phyloP scores from a whole-genome alignment of 2,329 filamentous ascomycete genomes.

The Cladosporium phlei region DNA sequence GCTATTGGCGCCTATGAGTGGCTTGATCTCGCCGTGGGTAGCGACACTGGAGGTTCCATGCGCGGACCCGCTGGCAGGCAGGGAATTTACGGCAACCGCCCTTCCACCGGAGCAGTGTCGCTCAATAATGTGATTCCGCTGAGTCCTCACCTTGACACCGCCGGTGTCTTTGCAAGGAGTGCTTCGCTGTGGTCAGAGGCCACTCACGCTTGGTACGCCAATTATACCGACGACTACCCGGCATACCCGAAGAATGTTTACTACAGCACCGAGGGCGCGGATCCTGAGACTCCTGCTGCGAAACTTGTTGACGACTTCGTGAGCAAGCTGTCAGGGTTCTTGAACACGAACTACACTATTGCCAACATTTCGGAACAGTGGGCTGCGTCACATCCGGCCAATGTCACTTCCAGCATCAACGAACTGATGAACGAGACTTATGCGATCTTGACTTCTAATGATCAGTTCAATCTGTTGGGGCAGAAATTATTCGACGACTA shows the following conservation, averaged over 20 bases:
- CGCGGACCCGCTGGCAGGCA: constrained; percentile 43
- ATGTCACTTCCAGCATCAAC: constrained; percentile 21
- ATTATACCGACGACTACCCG: constrained; percentile 37
- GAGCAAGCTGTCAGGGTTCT: constrained; percentile 36
- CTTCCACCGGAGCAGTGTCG: constrained; percentile 40
- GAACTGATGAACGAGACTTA: constrained; percentile 39
- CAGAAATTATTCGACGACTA: constrained; percentile 47
- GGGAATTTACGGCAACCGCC: constrained; percentile 46
- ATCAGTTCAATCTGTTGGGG: constrained; percentile 40
- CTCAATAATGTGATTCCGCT: constrained; percentile 45
- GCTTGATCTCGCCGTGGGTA: constrained; percentile 46
- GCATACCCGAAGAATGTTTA: constrained; percentile 37
- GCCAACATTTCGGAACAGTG: too few species aligned
- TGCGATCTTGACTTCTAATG: constrained; percentile 40
- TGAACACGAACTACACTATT: constrained; percentile 32
- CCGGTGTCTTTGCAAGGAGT: constrained; percentile 40
- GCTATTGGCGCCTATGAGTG: constrained; percentile 40
- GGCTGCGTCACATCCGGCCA: too few species aligned
- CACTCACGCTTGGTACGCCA: constrained; percentile 38
- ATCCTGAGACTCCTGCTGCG: constrained; percentile 30
- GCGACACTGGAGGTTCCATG: constrained; percentile 45
- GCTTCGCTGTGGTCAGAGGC: constrained; percentile 37
- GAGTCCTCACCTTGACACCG: constrained; percentile 41
- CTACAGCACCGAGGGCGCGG: constrained; percentile 37
- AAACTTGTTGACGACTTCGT: constrained; percentile 37